These are phyloP conservation scores for Coelastrella sp. DNA, from an alignment of 139 green algal species.

Conservation along the genomic window DNA sequence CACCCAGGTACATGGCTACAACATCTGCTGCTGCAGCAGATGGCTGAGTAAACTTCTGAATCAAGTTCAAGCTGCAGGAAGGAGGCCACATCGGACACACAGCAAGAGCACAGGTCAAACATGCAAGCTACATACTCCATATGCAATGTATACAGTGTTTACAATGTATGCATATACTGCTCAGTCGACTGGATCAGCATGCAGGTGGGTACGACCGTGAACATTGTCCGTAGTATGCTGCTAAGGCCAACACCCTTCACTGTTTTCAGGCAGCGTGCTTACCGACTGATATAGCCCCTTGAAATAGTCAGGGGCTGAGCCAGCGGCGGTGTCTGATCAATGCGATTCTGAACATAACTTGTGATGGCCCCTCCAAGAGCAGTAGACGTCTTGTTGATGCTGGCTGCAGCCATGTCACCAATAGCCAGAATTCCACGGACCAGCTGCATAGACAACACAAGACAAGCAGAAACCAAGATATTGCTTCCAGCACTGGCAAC, in stretches of 20 bases:
- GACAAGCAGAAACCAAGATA: not conserved
- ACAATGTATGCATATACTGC: too few species aligned
- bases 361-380: conserved; percentile 29
- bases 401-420: conserved; percentile 20
- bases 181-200: too few species aligned
- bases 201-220: too few species aligned
- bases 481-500: too few species aligned
- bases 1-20: conserved; percentile 4
- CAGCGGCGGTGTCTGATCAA: conserved; percentile 28
- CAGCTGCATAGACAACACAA: not conserved
- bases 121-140: too few species aligned
- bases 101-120: too few species aligned
- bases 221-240: too few species aligned
- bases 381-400: conserved; percentile 16
- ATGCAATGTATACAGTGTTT: too few species aligned
- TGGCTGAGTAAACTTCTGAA: conserved; percentile 28
- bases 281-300: conserved; percentile 22
- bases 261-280: not conserved
- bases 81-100: not conserved
- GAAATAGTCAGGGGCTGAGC: conserved; percentile 26
- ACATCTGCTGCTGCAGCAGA: conserved; percentile 15
- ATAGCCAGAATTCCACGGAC: conserved; percentile 39
- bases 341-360: conserved; percentile 11
- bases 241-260: too few species aligned
- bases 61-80: conserved; percentile 16